Evolutionary conservation across 2,329 filamentous ascomycete genomes (phyloP), one percentile per base, ranked within the genome.

Genomic region (Sarocladium strictum): DNA sequence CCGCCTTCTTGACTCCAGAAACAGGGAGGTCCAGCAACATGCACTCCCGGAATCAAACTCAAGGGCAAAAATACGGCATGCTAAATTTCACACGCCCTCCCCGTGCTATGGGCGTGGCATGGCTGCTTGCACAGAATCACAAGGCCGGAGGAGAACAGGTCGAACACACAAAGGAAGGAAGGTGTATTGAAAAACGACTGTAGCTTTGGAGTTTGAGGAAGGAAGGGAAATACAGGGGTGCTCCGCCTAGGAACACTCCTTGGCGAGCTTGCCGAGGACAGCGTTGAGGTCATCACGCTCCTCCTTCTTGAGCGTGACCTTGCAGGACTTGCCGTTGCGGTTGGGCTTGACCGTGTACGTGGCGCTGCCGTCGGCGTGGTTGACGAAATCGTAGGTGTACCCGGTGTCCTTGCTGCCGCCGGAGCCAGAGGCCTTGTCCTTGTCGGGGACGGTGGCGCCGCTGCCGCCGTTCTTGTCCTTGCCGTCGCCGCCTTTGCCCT

Each of bases 321-420:
- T 37, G 47, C 47, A 51, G 19, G 27, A 33, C 47, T 51, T 51
- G 47, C 47, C 47, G 47, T 51, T 51, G 27, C 47, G 27, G 47
- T 51, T 51, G 23, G 47, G 47, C 47, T 33, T 51, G 47, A 51
- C 47, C 7, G 32, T 37, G 47, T 51, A 51, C 3, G 47, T 51
- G 15, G 47, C 32, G 47, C 32, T 37, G 47, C 47, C 47, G 29
- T 51, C 32, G n/a, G 47, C 23, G 17, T 51, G 35, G 47, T 33
- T 51, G 27, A 10, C 23, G 47, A 51, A 51, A 29, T 33, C 21
- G 47, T 51, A 51, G 23, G 19, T 32, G 47, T 51, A 51, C 3
- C 47, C 47, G 23, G 27, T 51, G 47, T 33, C 47, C 27, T 50
- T 10, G 27, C 23, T 37, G 47, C 47, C 32, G 47, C 47, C 47